These are phyloP conservation scores for Fusarium setosum DNA, from an alignment of 2,329 filamentous ascomycete genomes.

Conservation along the genomic window DNA sequence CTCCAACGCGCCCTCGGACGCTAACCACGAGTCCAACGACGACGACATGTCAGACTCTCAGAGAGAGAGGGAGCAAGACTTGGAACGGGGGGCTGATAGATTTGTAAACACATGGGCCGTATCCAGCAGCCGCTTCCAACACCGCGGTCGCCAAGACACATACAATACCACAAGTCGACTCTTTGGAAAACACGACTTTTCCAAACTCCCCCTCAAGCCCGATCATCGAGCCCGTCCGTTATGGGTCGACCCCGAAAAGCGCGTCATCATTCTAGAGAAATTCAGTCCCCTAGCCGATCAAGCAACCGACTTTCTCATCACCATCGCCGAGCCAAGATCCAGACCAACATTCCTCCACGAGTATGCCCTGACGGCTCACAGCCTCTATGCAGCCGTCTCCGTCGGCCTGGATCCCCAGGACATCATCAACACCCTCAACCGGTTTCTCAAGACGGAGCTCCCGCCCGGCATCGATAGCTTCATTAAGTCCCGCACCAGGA, in stretches of 20 bases:
- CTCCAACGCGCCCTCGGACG: neutral
- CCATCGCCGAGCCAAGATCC: conserved; percentile 88
- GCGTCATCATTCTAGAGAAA: conserved; percentile 88
- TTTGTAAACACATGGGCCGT: conserved; percentile 18
- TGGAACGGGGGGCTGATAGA: conserved; percentile 1
- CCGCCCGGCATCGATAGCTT: conserved; percentile 78
- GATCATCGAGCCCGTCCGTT: conserved; percentile 87
- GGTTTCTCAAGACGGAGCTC: conserved; percentile 83
- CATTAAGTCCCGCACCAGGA: conserved; percentile 78
- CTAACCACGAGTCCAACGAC: neutral
- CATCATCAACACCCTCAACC: conserved; percentile 78
- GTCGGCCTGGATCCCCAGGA: conserved; percentile 77
- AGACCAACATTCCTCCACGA: conserved; percentile 88
- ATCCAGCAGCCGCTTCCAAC: neutral
- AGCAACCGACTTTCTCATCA: conserved; percentile 90
- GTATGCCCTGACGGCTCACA: conserved; percentile 86
- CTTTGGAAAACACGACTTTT: conserved; percentile 70
- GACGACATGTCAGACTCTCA: conserved; percentile 4
- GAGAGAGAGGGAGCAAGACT: neutral
- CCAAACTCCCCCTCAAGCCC: conserved; percentile 80
- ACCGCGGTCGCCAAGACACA: neutral
- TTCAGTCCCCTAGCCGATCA: conserved; percentile 84
- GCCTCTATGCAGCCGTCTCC: conserved; percentile 89
- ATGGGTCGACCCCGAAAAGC: conserved; percentile 86
- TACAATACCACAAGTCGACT: conserved; percentile 26